These are phyloP conservation scores for Aspergillus vadensis DNA, from an alignment of 2,329 filamentous ascomycete genomes.

Conservation along the genomic window DNA sequence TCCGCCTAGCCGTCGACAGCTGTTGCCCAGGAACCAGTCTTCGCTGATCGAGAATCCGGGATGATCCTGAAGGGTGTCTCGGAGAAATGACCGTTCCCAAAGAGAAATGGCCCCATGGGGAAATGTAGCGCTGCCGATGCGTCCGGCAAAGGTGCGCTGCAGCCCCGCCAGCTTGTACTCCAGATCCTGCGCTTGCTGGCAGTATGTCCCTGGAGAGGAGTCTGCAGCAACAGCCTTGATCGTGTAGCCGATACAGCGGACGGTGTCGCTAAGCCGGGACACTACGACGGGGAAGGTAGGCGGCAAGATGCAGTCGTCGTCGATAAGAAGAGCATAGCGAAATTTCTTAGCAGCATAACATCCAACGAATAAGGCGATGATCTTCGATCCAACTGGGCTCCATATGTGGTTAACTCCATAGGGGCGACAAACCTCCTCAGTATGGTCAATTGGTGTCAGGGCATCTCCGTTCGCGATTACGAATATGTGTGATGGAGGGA, in stretches of 20 bases:
- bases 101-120: conserved; percentile 55
- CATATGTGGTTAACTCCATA: conserved; percentile 54
- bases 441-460: conserved; percentile 50
- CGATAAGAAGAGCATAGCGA: conserved; percentile 52
- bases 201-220: conserved; percentile 39
- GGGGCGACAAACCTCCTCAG: conserved; percentile 47
- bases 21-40: conserved; percentile 57
- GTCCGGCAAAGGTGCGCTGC: conserved; percentile 48
- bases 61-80: conserved; percentile 51
- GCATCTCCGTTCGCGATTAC: conserved; percentile 54
- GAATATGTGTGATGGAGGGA: conserved; percentile 50
- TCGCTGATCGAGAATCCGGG: conserved; percentile 55
- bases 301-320: conserved; percentile 54
- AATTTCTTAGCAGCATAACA: conserved; percentile 50
- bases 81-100: conserved; percentile 52
- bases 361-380: conserved; percentile 54
- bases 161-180: conserved; percentile 56
- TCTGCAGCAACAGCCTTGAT: conserved; percentile 49
- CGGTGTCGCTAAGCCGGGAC: conserved; percentile 44
- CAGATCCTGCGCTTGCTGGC: conserved; percentile 54
- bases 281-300: conserved; percentile 52
- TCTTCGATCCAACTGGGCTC: conserved; percentile 53
- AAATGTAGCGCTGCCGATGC: conserved; percentile 52
- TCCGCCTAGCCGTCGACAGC: conserved; percentile 47
- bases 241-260: conserved; percentile 53